These are phyloP conservation scores for Lachancea cidri DNA, from an alignment of 805 yeast genomes.

Conservation along the genomic window DNA sequence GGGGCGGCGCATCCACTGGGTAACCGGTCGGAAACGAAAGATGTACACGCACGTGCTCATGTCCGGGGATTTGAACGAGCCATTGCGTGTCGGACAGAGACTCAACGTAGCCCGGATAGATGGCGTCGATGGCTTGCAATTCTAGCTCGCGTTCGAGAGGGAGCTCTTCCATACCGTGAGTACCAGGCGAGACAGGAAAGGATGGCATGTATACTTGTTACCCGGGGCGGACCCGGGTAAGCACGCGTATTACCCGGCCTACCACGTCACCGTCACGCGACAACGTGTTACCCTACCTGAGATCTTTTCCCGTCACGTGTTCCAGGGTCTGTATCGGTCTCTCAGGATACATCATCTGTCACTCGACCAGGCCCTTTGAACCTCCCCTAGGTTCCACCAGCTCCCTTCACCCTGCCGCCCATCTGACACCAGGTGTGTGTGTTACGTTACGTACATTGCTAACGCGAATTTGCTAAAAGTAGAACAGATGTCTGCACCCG, in stretches of 20 bases:
- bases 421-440: too few species aligned
- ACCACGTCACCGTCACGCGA: too few species aligned
- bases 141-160: slow-evolving; percentile 45
- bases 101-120: slow-evolving; percentile 62
- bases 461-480: not conserved
- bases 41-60: slow-evolving; percentile 54
- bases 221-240: too few species aligned
- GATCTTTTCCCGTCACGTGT: too few species aligned
- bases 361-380: not conserved
- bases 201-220: too few species aligned
- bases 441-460: not conserved
- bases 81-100: slow-evolving; percentile 34
- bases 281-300: too few species aligned
- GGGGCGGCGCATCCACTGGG: slow-evolving; percentile 59
- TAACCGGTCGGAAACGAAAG: slow-evolving; percentile 67
- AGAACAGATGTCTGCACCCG: too few species aligned
- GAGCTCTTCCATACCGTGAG: slow-evolving; percentile 24
- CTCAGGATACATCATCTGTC: too few species aligned
- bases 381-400: not conserved
- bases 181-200: slow-evolving; percentile 46
- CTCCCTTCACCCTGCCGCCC: not conserved
- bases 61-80: slow-evolving; percentile 55
- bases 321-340: too few species aligned
- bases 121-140: slow-evolving; percentile 77
- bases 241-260: too few species aligned